These are phyloP conservation scores for Lactarius evosmus DNA, from an alignment of 768 basidiomycete species.

Conservation along the genomic window DNA sequence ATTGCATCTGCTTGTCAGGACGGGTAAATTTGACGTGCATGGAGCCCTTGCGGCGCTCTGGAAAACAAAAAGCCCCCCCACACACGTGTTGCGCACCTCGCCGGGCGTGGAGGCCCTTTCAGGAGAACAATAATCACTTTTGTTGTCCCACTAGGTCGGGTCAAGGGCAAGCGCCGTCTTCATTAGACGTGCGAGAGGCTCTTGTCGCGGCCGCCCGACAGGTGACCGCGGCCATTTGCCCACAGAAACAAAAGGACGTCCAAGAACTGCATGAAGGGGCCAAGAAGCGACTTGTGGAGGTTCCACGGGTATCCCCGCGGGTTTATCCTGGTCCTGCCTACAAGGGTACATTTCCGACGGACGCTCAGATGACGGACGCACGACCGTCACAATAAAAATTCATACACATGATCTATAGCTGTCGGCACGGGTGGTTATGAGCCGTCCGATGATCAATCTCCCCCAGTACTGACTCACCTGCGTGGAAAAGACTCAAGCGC, in stretches of 20 bases:
- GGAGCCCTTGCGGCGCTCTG: slow-evolving; percentile 25
- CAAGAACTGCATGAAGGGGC: slow-evolving; percentile 20
- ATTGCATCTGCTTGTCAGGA: slow-evolving; percentile 21
- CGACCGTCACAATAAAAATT: slow-evolving; percentile 4
- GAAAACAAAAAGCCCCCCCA: slow-evolving; percentile 14
- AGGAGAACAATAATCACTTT: slow-evolving; percentile 22
- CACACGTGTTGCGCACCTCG: slow-evolving; percentile 20
- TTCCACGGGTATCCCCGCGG: slow-evolving; percentile 25
- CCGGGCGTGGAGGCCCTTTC: slow-evolving; percentile 14
- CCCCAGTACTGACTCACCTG: slow-evolving; percentile 11
- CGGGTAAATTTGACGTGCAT: slow-evolving; percentile 26
- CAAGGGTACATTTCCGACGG: slow-evolving; percentile 18
- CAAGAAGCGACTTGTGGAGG: slow-evolving; percentile 15
- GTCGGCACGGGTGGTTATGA: slow-evolving; percentile 13
- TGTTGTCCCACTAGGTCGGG: slow-evolving; percentile 20
- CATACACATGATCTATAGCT: slow-evolving; percentile 18
- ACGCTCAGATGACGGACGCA: slow-evolving; percentile 19
- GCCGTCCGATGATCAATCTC: slow-evolving; percentile 10
- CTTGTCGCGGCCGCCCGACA: slow-evolving; percentile 6
- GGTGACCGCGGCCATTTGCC: slow-evolving; percentile 23
- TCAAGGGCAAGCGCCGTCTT: slow-evolving; percentile 22
- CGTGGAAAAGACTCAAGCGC: neutral
- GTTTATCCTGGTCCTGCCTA: slow-evolving; percentile 14
- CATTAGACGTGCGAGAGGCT: slow-evolving; percentile 16
- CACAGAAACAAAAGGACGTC: slow-evolving; percentile 25